A percentile compares a stretch with the other conserved stretches of the same genome.
Evolutionary conservation across 352 stramenopile species (phyloP).

Genomic region (Phytophthora europaea): DNA sequence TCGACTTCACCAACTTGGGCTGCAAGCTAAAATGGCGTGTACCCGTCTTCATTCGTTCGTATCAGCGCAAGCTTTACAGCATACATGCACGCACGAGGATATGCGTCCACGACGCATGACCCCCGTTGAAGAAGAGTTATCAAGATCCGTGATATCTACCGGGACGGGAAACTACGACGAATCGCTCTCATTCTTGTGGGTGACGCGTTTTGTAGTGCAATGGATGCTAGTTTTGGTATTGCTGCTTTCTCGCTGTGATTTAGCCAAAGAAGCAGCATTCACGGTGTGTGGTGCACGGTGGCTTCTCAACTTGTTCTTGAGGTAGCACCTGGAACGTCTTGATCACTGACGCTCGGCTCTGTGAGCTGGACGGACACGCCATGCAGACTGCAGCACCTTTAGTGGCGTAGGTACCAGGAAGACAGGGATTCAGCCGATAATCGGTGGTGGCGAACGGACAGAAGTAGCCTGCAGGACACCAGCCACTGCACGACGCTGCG

Average conservation of each 20-base stretch:
- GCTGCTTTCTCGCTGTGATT: not conserved
- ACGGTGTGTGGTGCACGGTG: conserved; percentile 45
- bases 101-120: not conserved
- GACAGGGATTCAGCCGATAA: conserved; percentile 53
- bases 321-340: conserved; percentile 32
- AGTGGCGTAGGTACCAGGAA: conserved; percentile 52
- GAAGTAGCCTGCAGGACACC: conserved; percentile 75
- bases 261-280: conserved; percentile 66
- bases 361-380: conserved; percentile 41
- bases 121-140: not conserved
- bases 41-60: no score
- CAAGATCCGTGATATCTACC: not conserved
- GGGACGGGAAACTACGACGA: not conserved
- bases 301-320: conserved; percentile 14
- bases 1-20: no score
- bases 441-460: conserved; percentile 71
- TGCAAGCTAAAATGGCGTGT: no score
- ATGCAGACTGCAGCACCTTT: conserved; percentile 59
- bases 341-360: conserved; percentile 33
- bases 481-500: conserved; percentile 60
- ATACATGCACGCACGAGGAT: no score
- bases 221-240: no score
- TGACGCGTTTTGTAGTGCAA: not conserved
- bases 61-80: no score
- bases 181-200: not conserved